Percentiles rank a stretch among this genome's conserved stretches.
Conservation (phyloP, 116 monocot genomes). For the Posidonia oceanica region DNA sequence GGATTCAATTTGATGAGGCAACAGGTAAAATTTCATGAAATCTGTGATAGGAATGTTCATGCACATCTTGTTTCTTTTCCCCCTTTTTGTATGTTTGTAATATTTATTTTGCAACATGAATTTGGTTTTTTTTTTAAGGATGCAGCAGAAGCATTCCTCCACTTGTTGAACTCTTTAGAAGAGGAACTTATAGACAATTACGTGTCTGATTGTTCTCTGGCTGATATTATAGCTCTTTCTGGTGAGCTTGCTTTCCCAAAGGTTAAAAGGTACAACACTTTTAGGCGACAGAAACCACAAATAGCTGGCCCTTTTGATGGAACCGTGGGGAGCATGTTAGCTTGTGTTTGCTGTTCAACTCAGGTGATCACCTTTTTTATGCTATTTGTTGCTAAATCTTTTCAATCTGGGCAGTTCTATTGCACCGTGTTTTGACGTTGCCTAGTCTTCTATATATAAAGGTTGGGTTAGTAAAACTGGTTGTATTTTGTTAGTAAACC, state of each 20-base stretch:
- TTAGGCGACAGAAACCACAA: slow-evolving; percentile 36
- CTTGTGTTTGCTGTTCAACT: slow-evolving; percentile 61
- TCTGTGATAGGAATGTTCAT: background rate
- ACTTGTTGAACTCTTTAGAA: slow-evolving; percentile 67
- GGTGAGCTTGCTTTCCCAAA: slow-evolving; percentile 33
- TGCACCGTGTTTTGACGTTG: no score
- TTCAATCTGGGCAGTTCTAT: no score
- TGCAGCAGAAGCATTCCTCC: slow-evolving; percentile 84
- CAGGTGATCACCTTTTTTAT: slow-evolving; percentile 34
- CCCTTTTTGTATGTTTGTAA: background rate
- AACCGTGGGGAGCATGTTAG: slow-evolving; percentile 64
- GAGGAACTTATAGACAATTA: slow-evolving; percentile 49
- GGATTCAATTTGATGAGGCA: slow-evolving; percentile 73
- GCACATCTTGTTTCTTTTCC: background rate
- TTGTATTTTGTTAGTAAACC: no score
- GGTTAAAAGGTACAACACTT: slow-evolving; percentile 24
- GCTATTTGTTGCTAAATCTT: no score
- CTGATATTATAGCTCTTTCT: slow-evolving; percentile 26
- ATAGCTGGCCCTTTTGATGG: slow-evolving; percentile 72
- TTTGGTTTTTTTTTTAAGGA: slow-evolving; percentile 35
- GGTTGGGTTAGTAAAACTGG: no score
- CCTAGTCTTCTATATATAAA: no score
- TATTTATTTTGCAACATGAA: background rate
- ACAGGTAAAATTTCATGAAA: slow-evolving; percentile 37
- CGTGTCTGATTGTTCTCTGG: slow-evolving; percentile 33